Conservation (phyloP, 352 stramenopile genomes). For the Phytopythium aichiense region DNA sequence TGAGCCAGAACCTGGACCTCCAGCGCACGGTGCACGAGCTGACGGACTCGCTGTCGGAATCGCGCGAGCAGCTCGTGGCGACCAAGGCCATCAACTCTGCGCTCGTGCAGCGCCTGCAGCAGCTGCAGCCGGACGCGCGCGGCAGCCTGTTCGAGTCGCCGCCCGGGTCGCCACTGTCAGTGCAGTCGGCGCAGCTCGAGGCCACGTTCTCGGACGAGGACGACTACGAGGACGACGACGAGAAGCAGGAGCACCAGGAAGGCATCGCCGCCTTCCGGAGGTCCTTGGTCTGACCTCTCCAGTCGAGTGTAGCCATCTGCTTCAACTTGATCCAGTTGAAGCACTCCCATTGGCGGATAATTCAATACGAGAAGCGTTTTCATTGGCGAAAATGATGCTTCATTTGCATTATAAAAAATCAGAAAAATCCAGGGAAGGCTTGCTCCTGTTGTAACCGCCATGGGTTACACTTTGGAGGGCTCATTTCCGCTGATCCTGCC, state of each 20-base stretch:
- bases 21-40: slow-evolving; percentile 72
- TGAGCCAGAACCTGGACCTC: slow-evolving; percentile 61
- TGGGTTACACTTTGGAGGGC: not conserved
- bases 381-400: no score
- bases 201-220: slow-evolving; percentile 47
- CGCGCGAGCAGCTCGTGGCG: slow-evolving; percentile 62
- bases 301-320: no score
- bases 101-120: slow-evolving; percentile 59
- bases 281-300: slow-evolving; percentile 17
- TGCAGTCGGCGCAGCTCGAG: slow-evolving; percentile 28
- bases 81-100: slow-evolving; percentile 75
- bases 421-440: no score
- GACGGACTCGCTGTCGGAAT: slow-evolving; percentile 64
- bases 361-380: no score
- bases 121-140: slow-evolving; percentile 44
- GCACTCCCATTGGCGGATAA: no score
- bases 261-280: slow-evolving; percentile 36
- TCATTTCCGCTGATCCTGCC: not conserved
- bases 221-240: slow-evolving; percentile 37
- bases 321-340: no score
- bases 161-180: slow-evolving; percentile 27
- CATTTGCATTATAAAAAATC: no score
- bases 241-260: slow-evolving; percentile 31
- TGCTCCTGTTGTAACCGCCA: not conserved
- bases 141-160: slow-evolving; percentile 48